Evolutionary conservation across 1,284 basidiomycete genomes (phyloP).

Genomic region (Malassezia globosa): DNA sequence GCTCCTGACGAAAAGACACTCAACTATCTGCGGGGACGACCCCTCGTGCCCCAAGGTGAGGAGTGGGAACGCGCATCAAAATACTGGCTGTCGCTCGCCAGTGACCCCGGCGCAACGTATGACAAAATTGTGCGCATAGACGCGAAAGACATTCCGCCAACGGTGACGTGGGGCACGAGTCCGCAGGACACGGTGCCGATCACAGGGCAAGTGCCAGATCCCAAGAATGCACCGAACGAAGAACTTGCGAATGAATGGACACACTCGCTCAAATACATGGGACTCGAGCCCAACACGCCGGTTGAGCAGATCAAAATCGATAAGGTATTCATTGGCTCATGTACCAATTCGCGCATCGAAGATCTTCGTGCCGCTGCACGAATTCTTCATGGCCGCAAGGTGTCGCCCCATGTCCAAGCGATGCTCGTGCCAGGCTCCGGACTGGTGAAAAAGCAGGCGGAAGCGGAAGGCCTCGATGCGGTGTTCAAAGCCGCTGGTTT

Average conservation of each 20-base stretch:
- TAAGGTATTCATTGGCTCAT: constrained; percentile 46
- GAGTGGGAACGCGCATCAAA: constrained; percentile 39
- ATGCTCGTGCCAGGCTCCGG: constrained; percentile 46
- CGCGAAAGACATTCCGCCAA: constrained; percentile 42
- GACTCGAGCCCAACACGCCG: constrained; percentile 35
- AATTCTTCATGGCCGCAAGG: constrained; percentile 39
- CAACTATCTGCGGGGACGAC: constrained; percentile 43
- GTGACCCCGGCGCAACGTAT: constrained; percentile 38
- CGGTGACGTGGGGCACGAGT: constrained; percentile 43
- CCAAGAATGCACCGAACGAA: constrained; percentile 32
- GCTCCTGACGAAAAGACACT: constrained; percentile 43
- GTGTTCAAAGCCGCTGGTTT: constrained; percentile 45
- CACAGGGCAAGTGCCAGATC: constrained; percentile 40
- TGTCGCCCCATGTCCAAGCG: constrained; percentile 34
- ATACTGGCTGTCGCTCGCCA: constrained; percentile 42
- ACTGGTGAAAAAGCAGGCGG: constrained; percentile 45
- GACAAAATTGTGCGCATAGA: constrained; percentile 38
- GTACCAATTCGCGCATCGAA: constrained; percentile 46
- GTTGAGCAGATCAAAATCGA: constrained; percentile 45
- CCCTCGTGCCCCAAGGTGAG: constrained; percentile 38
- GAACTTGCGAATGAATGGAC: constrained; percentile 28
- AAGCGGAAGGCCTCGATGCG: constrained; percentile 46
- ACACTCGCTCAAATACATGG: constrained; percentile 44
- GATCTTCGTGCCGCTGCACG: constrained; percentile 41
- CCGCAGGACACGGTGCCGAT: constrained; percentile 43